phyloP scores from a whole-genome alignment of 1,284 basidiomycete species.

The Heliocybe sulcata region DNA sequence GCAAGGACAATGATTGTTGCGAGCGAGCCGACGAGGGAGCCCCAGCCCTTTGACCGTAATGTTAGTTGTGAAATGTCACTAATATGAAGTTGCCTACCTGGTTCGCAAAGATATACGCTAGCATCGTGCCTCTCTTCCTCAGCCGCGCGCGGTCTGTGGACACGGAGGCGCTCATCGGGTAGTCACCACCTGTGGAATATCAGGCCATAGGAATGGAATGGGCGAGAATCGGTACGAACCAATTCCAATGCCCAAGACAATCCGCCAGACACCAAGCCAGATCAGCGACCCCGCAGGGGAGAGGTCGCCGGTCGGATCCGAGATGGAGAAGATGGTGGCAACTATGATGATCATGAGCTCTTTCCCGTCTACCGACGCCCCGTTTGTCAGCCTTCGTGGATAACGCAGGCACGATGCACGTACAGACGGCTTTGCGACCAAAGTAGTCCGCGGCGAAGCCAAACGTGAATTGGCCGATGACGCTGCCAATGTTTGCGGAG shows the following conservation, averaged over 20 bases:
- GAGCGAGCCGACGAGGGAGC: slow-evolving; percentile 59
- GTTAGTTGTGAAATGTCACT: neutral
- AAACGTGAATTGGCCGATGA: slow-evolving; percentile 70
- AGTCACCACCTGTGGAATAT: too few relatives aligned
- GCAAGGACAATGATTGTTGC: slow-evolving; percentile 64
- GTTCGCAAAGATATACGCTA: slow-evolving; percentile 70
- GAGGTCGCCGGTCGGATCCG: slow-evolving; percentile 38
- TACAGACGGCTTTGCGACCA: slow-evolving; percentile 61
- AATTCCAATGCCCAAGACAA: slow-evolving; percentile 68
- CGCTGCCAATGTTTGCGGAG: slow-evolving; percentile 64
- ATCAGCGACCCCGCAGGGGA: slow-evolving; percentile 42
- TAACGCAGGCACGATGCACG: slow-evolving; percentile 13
- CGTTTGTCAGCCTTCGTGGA: neutral
- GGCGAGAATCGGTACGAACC: too few relatives aligned
- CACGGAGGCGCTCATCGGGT: slow-evolving; percentile 72
- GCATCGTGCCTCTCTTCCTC: slow-evolving; percentile 57
- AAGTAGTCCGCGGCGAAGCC: slow-evolving; percentile 63
- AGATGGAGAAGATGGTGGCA: slow-evolving; percentile 56
- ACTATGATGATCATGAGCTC: slow-evolving; percentile 76
- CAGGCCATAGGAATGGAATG: too few relatives aligned
- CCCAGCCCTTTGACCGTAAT: slow-evolving; percentile 49
- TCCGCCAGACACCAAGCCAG: slow-evolving; percentile 60
- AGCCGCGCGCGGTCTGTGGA: slow-evolving; percentile 65
- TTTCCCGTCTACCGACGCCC: slow-evolving; percentile 46
- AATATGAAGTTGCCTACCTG: slow-evolving; percentile 24